phyloP scores from a whole-genome alignment of 2,329 filamentous ascomycete genomes.

The Ilyonectria robusta region DNA sequence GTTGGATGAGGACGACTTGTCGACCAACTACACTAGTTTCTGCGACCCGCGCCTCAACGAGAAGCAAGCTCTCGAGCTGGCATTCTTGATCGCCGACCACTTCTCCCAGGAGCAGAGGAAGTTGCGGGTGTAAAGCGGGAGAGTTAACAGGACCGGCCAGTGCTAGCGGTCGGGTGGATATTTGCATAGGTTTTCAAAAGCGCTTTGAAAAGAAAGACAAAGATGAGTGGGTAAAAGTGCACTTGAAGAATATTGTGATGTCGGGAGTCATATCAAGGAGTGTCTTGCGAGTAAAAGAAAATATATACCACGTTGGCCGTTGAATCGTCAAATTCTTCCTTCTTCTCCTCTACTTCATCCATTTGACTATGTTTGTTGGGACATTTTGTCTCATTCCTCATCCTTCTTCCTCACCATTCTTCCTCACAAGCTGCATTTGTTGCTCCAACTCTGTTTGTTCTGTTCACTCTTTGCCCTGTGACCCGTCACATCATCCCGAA shows the following conservation, averaged over 20 bases:
- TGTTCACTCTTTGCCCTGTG: conserved; percentile 8
- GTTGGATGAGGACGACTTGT: conserved; percentile 88
- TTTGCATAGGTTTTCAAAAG: conserved; percentile 10
- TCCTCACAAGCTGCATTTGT: conserved; percentile 6
- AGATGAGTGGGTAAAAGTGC: neutral
- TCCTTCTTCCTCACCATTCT: neutral
- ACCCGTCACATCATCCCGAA: conserved; percentile 7
- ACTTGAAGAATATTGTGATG: neutral
- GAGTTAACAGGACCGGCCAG: neutral
- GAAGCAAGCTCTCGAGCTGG: conserved; percentile 96
- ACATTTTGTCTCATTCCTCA: conserved; percentile 13
- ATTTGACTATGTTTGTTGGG: conserved; percentile 1
- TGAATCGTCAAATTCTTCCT: conserved; percentile 30
- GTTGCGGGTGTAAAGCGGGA: conserved; percentile 19
- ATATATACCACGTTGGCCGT: conserved; percentile 14
- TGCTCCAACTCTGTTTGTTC: conserved; percentile 8
- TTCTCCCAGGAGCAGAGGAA: conserved; percentile 61
- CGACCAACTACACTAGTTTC: conserved; percentile 93
- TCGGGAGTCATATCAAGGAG: conserved; percentile 16
- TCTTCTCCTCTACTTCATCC: conserved; percentile 31
- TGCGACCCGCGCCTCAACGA: conserved; percentile 97
- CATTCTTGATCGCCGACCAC: conserved; percentile 92
- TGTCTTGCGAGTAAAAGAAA: conserved; percentile 21
- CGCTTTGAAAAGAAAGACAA: neutral
- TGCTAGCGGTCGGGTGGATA: neutral